Conservation (phyloP, 371 early-diverging fungal species). For the Saksenaea oblongispora region DNA sequence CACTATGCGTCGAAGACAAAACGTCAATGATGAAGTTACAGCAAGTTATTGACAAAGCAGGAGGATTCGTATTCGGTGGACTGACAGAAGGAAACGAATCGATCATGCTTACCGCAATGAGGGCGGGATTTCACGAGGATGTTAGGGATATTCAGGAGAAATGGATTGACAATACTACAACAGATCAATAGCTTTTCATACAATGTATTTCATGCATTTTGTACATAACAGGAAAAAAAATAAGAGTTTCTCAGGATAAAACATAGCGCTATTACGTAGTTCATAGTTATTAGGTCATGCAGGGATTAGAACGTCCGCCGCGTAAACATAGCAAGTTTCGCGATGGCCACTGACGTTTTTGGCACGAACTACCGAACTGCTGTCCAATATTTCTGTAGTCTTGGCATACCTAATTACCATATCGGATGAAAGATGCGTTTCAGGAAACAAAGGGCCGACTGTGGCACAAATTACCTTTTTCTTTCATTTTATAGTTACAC, state of each 20-base stretch:
- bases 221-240: neutral
- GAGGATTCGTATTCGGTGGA: conserved; percentile 90
- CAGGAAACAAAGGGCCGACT: too few relatives aligned
- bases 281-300: too few relatives aligned
- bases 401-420: too few relatives aligned
- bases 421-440: too few relatives aligned
- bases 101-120: conserved; percentile 70
- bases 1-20: conserved; percentile 88
- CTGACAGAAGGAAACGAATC: conserved; percentile 79
- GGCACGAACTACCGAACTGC: too few relatives aligned
- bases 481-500: neutral
- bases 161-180: conserved; percentile 43
- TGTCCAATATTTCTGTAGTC: too few relatives aligned
- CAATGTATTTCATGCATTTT: neutral
- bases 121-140: conserved; percentile 50
- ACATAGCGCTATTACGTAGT: too few relatives aligned
- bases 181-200: neutral
- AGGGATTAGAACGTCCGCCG: too few relatives aligned
- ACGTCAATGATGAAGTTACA: conserved; percentile 77
- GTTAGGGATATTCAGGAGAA: conserved; percentile 68
- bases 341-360: too few relatives aligned
- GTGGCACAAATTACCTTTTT: neutral
- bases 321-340: too few relatives aligned
- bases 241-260: neutral
- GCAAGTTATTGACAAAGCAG: conserved; percentile 87